Percentiles rank a stretch among this genome's conserved stretches.
These are phyloP conservation scores for Rhizoclosmatium hyalinum DNA, from an alignment of 371 early-diverging fungal species.

Conservation along the genomic window DNA sequence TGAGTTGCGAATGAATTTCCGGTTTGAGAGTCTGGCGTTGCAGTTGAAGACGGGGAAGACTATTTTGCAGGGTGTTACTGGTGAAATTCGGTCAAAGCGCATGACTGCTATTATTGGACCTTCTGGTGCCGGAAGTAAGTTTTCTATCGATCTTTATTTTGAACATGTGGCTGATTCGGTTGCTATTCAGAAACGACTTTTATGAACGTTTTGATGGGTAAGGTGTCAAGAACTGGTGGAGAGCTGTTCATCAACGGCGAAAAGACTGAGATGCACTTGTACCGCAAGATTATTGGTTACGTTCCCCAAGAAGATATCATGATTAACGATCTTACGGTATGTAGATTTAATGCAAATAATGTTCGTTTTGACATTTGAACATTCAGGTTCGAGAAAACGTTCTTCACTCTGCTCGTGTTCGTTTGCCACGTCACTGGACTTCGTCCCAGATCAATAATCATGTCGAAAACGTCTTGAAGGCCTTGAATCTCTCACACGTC, in stretches of 20 bases:
- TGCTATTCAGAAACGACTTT: conserved; percentile 49
- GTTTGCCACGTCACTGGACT: conserved; percentile 62
- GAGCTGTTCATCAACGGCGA: conserved; percentile 49
- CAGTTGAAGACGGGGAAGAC: conserved; percentile 61
- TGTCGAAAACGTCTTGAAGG: conserved; percentile 65
- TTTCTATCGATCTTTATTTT: neutral
- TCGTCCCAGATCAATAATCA: conserved; percentile 56
- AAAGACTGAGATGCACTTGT: conserved; percentile 50
- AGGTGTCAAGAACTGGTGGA: conserved; percentile 51
- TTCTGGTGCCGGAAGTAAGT: conserved; percentile 74
- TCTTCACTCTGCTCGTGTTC: conserved; percentile 71
- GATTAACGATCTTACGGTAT: conserved; percentile 65
- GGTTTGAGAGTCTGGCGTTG: conserved; percentile 54
- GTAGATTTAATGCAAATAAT: conserved; percentile 26
- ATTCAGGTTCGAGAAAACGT: conserved; percentile 25
- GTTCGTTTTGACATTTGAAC: neutral
- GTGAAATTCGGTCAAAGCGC: conserved; percentile 58
- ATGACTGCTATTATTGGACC: conserved; percentile 87
- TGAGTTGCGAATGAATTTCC: conserved; percentile 32
- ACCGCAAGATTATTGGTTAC: conserved; percentile 56
- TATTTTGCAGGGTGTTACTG: conserved; percentile 66
- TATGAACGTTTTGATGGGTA: conserved; percentile 53
- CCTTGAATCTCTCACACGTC: conserved; percentile 62
- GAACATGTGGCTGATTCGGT: neutral
- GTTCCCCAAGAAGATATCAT: conserved; percentile 77